Evolutionary conservation across 768 basidiomycete genomes (phyloP).

Genomic region (Coprinopsis sp.): DNA sequence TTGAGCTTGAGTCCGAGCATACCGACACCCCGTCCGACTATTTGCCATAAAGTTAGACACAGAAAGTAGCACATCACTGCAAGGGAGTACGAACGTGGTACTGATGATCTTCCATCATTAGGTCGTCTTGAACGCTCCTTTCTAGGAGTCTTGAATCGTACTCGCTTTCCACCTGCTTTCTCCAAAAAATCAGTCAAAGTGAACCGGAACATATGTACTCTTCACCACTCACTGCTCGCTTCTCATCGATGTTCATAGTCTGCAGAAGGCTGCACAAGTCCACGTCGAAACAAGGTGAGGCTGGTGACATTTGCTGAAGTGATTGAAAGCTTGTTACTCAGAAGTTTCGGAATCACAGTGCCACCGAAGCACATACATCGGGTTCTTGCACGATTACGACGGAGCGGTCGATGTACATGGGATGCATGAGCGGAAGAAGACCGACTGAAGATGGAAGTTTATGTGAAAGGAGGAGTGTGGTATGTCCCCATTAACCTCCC

Average conservation of each 20-base stretch:
- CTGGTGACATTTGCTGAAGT: neutral
- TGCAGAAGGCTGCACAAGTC: conserved; percentile 53
- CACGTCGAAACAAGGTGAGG: conserved; percentile 24
- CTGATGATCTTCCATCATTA: conserved; percentile 44
- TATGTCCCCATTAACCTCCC: neutral
- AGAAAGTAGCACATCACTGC: neutral
- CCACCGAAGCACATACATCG: neutral
- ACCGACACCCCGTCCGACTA: conserved; percentile 42
- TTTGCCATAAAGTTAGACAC: neutral
- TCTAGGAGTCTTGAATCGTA: conserved; percentile 12
- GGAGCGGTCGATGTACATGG: neutral
- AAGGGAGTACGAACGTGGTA: conserved; percentile 35
- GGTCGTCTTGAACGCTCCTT: conserved; percentile 28
- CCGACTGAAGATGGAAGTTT: neutral
- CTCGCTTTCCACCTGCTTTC: conserved; percentile 36
- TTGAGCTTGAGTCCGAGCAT: conserved; percentile 41
- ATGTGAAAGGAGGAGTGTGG: neutral
- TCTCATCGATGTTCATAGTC: conserved; percentile 41
- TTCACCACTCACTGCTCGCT: conserved; percentile 27
- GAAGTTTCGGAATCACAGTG: neutral
- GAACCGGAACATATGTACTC: neutral
- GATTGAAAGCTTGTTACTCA: neutral
- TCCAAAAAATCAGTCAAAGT: conserved; percentile 27
- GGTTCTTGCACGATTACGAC: conserved; percentile 1
- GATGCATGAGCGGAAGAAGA: neutral